Evolutionary conservation across 2,329 filamentous ascomycete genomes (phyloP).

Genomic region (Nemania bipapillata): DNA sequence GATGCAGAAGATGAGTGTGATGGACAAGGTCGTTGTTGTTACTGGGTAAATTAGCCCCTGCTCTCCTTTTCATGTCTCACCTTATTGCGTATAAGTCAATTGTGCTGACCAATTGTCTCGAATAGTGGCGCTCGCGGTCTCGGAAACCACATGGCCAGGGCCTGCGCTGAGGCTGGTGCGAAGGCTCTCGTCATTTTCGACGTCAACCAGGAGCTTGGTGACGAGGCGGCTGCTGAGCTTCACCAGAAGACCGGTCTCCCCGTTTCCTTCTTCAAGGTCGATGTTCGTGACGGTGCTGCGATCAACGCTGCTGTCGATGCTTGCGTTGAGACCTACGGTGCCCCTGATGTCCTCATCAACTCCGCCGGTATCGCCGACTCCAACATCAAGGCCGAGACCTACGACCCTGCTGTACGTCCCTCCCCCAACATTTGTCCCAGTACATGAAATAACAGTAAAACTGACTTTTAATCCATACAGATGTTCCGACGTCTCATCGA

Average conservation of each 20-base stretch:
- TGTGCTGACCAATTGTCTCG: slow-evolving; percentile 44
- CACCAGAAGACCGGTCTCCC: slow-evolving; percentile 78
- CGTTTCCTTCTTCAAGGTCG: slow-evolving; percentile 80
- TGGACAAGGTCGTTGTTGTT: slow-evolving; percentile 76
- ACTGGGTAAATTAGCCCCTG: slow-evolving; percentile 68
- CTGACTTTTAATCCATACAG: slow-evolving; percentile 54
- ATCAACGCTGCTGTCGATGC: slow-evolving; percentile 76
- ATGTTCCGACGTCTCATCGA: slow-evolving; percentile 83
- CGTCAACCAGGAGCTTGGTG: slow-evolving; percentile 78
- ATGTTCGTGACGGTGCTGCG: slow-evolving; percentile 76
- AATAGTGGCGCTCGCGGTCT: slow-evolving; percentile 77
- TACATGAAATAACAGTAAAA: background rate
- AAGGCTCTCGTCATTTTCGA: slow-evolving; percentile 80
- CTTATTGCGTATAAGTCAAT: background rate
- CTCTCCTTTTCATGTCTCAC: no score
- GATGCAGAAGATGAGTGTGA: slow-evolving; percentile 74
- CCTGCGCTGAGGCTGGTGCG: slow-evolving; percentile 78
- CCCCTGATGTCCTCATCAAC: slow-evolving; percentile 80
- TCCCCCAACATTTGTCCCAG: background rate
- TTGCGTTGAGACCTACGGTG: slow-evolving; percentile 73
- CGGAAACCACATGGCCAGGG: slow-evolving; percentile 82
- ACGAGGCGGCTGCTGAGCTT: slow-evolving; percentile 74
- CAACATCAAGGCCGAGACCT: slow-evolving; percentile 83
- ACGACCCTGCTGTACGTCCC: slow-evolving; percentile 66
- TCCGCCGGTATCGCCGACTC: slow-evolving; percentile 83